These are phyloP conservation scores for Thecaphora frezii DNA, from an alignment of 1,284 basidiomycete genomes.

Conservation along the genomic window DNA sequence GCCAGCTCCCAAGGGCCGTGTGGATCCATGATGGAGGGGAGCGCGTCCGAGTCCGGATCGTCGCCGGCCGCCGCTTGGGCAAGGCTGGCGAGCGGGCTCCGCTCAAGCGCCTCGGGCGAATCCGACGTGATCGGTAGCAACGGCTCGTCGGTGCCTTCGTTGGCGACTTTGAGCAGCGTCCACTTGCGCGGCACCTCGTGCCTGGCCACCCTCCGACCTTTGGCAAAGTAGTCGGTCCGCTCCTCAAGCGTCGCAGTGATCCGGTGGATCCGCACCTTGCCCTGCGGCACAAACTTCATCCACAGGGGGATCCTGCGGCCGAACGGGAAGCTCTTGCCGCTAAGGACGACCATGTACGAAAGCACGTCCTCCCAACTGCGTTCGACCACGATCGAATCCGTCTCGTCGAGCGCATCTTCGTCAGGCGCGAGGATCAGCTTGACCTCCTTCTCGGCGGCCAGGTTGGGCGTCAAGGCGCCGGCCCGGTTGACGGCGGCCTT, in stretches of 20 bases:
- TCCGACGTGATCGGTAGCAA: conserved; percentile 72
- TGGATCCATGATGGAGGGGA: conserved; percentile 62
- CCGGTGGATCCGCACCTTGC: conserved; percentile 79
- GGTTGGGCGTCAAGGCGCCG: conserved; percentile 76
- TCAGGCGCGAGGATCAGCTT: conserved; percentile 73
- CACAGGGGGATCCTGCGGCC: conserved; percentile 80
- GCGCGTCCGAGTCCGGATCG: conserved; percentile 33
- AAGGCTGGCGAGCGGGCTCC: conserved; percentile 61
- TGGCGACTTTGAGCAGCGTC: conserved; percentile 68
- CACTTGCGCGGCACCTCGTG: conserved; percentile 73
- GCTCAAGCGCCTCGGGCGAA: conserved; percentile 58
- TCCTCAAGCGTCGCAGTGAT: conserved; percentile 75
- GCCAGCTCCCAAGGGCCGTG: conserved; percentile 66
- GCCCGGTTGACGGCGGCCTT: conserved; percentile 81
- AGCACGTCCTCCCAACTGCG: conserved; percentile 89
- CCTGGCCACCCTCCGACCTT: conserved; percentile 67
- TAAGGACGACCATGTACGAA: conserved; percentile 76
- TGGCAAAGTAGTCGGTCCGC: conserved; percentile 65
- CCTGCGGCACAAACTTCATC: conserved; percentile 78
- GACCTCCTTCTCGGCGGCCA: conserved; percentile 74
- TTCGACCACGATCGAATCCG: conserved; percentile 80
- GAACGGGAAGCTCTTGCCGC: conserved; percentile 68
- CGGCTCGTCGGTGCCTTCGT: conserved; percentile 64
- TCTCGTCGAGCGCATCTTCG: conserved; percentile 67
- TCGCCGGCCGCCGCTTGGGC: conserved; percentile 39